Evolutionary conservation across 83 land plant species (phyloP).

Genomic region (Diphasiastrum complanatum): DNA sequence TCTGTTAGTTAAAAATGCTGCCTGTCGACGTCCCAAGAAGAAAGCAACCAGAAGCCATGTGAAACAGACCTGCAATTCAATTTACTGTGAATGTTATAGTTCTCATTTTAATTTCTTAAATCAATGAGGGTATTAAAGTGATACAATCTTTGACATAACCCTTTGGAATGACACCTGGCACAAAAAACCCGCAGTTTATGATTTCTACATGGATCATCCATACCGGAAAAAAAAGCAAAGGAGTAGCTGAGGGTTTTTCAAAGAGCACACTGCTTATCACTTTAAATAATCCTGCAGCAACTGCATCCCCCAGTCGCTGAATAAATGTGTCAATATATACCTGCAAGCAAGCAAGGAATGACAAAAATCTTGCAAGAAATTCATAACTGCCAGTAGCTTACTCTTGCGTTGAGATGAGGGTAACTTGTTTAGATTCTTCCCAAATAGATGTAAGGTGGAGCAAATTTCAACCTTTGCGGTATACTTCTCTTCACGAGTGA

Average conservation of each 20-base stretch:
- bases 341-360: slow-evolving; percentile 33
- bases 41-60: slow-evolving; percentile 59
- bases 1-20: slow-evolving; percentile 51
- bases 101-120: not conserved
- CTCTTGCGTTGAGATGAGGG: no score
- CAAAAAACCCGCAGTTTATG: not conserved
- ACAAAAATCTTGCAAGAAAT: not conserved
- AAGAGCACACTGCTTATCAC: slow-evolving; percentile 45
- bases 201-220: slow-evolving; percentile 2
- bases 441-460: not conserved
- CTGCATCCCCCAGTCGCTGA: slow-evolving; percentile 93
- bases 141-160: not conserved
- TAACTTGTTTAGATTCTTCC: not conserved
- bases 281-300: slow-evolving; percentile 81
- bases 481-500: slow-evolving; percentile 77
- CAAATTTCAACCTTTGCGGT: slow-evolving; percentile 64
- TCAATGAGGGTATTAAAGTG: not conserved
- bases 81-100: not conserved
- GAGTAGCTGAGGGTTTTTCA: slow-evolving; percentile 44
- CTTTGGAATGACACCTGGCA: not conserved
- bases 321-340: slow-evolving; percentile 80
- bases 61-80: slow-evolving; percentile 67
- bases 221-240: slow-evolving; percentile 80
- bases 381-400: no score
- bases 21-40: slow-evolving; percentile 59